Base-by-base conservation (phyloP, 108 stramenopile genomes). In the Nitzschia sp. region DNA sequence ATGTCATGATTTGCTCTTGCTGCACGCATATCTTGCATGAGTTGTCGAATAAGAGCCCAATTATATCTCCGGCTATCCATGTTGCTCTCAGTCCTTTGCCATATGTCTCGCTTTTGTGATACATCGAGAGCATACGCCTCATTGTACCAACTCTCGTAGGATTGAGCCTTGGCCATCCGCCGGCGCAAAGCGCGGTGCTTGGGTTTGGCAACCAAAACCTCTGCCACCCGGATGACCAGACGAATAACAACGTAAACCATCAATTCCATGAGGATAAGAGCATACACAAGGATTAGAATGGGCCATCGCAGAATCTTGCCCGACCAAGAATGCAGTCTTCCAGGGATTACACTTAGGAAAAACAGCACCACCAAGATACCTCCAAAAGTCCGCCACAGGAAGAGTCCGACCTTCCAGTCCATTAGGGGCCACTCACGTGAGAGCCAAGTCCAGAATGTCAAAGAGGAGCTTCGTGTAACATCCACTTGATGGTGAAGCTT, bases 271-370 rank as follows among this genome's bases (percentile, higher is more conserved):
- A 62, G 53, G 48, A 95, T 89, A 39, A 89, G 43, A 25, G 84
- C 67, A 57, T 95, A 95, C 8, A 80, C 85, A 60, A 92, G 52
- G 6, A 65, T 71, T 56, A 95, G 65, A 37, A 95, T 68, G 6
- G 94, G 94, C 86, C 89, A 92, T 26, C 94, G 80, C 29, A 92
- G 51, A 19, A 89, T 50, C 51, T 78, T 69, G 9, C 89, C 92
- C 24, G 80, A 73, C 60, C 66, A 71, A 19, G 85, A 80, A 63
- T 93, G 91, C 41, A 90, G 54, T 17, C 87, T 57, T 7, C 91
- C 91, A 15, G 91, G 91, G 42, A 90, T 63, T 46, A 89, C 82
- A 3, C 82, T 81, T 10, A 81, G 67, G 5, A 87, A 65, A 9
- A 67, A 55, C 0, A 84, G 55, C 3, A 80, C 75, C 24, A 86